A percentile compares a stretch with the other conserved stretches of the same genome.
phyloP scores from a whole-genome alignment of 495 filamentous ascomycete species.

The Oidiodendron maius region DNA sequence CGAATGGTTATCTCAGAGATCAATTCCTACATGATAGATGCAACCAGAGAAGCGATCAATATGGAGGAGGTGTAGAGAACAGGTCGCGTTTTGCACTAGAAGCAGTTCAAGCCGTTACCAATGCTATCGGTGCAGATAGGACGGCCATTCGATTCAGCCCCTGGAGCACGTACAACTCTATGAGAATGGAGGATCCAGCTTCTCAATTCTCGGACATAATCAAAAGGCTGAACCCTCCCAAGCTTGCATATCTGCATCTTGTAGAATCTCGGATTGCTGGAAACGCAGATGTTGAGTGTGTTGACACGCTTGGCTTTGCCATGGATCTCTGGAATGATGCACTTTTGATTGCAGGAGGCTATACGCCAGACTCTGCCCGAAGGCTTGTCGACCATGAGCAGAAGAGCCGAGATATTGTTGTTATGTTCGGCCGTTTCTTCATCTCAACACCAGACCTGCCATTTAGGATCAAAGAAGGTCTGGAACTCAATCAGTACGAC shows the following conservation, averaged over 20 bases:
- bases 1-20: slow-evolving; percentile 50
- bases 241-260: neutral
- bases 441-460: slow-evolving; percentile 68
- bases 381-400: slow-evolving; percentile 46
- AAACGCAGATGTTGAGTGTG: neutral
- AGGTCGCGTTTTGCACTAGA: slow-evolving; percentile 41
- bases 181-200: slow-evolving; percentile 2
- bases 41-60: slow-evolving; percentile 46
- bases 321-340: neutral
- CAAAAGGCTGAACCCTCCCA: neutral
- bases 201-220: neutral
- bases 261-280: neutral
- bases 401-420: slow-evolving; percentile 42
- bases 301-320: neutral
- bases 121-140: slow-evolving; percentile 29
- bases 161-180: slow-evolving; percentile 4
- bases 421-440: slow-evolving; percentile 59
- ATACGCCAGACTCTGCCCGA: slow-evolving; percentile 35
- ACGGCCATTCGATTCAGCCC: slow-evolving; percentile 20
- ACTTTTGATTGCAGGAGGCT: slow-evolving; percentile 60
- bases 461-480: slow-evolving; percentile 51
- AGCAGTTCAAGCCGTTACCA: slow-evolving; percentile 30
- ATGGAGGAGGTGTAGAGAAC: slow-evolving; percentile 47
- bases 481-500: slow-evolving; percentile 51
- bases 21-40: slow-evolving; percentile 47